phyloP scores from a whole-genome alignment of 371 early-diverging fungal genomes.

The Circinella umbellata region DNA sequence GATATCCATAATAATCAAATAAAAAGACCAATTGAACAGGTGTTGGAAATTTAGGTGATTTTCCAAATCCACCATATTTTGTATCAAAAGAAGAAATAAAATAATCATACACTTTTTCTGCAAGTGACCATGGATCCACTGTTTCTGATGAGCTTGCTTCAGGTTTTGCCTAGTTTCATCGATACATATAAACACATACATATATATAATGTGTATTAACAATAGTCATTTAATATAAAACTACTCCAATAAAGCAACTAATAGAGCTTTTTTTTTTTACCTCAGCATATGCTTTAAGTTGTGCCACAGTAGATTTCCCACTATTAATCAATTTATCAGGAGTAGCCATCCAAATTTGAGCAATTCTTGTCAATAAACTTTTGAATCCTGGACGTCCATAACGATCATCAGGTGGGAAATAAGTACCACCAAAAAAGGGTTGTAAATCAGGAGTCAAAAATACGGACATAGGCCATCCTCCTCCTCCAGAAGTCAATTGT shows the following conservation, averaged over 20 bases:
- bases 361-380: conserved; percentile 48
- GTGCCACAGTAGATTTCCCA: conserved; percentile 45
- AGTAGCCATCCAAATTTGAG: conserved; percentile 48
- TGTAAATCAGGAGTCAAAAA: conserved; percentile 68
- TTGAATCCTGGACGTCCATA: conserved; percentile 60
- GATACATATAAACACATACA: background rate
- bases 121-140: conserved; percentile 24
- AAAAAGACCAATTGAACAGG: conserved; percentile 65
- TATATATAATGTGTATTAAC: too few species aligned
- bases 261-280: conserved; percentile 9
- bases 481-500: conserved; percentile 58
- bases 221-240: too few species aligned
- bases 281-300: conserved; percentile 42
- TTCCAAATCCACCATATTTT: conserved; percentile 62
- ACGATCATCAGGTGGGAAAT: conserved; percentile 65
- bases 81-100: conserved; percentile 53
- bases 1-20: conserved; percentile 50
- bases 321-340: conserved; percentile 44
- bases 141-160: conserved; percentile 4
- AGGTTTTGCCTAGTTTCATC: conserved; percentile 27
- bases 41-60: conserved; percentile 71
- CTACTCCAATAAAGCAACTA: too few species aligned
- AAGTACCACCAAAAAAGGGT: conserved; percentile 73
- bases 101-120: conserved; percentile 40
- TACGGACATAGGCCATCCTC: conserved; percentile 71